Conservation (phyloP, 768 basidiomycete species). For the Rhizopogon sp. region DNA sequence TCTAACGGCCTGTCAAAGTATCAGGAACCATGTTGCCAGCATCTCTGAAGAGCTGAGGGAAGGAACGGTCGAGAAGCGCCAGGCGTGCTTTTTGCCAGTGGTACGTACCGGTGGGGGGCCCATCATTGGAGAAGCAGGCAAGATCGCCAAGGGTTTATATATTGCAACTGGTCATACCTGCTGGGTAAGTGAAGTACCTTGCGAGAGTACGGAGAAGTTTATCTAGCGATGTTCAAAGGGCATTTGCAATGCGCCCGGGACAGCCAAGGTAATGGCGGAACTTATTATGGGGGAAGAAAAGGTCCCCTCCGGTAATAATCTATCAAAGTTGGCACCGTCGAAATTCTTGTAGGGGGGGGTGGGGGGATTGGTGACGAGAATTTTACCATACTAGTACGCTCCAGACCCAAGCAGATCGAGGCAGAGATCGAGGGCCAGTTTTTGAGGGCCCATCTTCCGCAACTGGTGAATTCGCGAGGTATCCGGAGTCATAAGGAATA, state of each 20-base stretch:
- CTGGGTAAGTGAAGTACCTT: conserved; percentile 48
- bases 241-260: conserved; percentile 81
- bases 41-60: conserved; percentile 55
- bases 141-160: conserved; percentile 56
- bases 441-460: too few relatives aligned
- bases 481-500: too few relatives aligned
- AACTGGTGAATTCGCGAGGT: too few relatives aligned
- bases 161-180: conserved; percentile 78
- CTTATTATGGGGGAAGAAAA: conserved; percentile 68
- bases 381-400: background rate
- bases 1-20: conserved; percentile 45
- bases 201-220: background rate
- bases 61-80: conserved; percentile 46
- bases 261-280: conserved; percentile 68
- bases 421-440: too few relatives aligned
- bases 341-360: conserved; percentile 26
- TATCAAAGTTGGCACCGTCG: conserved; percentile 42
- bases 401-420: too few relatives aligned
- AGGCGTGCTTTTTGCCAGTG: conserved; percentile 79
- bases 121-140: conserved; percentile 59
- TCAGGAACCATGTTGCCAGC: conserved; percentile 52
- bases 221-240: conserved; percentile 38
- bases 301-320: conserved; percentile 50
- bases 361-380: background rate
- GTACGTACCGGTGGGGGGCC: conserved; percentile 58